phyloP scores from a whole-genome alignment of 2,329 filamentous ascomycete genomes.

The Calonectria hawksworthii region DNA sequence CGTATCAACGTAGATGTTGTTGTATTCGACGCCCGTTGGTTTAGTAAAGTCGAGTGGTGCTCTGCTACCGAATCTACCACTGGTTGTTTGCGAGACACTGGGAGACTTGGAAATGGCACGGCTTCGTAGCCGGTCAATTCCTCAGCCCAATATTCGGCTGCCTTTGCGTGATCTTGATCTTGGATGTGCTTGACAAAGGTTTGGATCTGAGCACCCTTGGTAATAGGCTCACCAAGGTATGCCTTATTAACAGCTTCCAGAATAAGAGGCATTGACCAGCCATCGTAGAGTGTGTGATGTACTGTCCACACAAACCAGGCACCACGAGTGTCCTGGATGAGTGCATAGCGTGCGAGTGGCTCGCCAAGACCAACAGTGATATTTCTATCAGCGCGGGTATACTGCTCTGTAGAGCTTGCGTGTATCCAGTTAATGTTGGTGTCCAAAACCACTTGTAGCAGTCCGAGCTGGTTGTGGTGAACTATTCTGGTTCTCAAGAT shows the following conservation, averaged over 20 bases:
- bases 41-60: neutral
- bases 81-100: neutral
- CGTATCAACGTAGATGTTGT: slow-evolving; percentile 38
- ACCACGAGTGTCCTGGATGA: slow-evolving; percentile 1
- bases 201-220: neutral
- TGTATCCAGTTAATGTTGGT: slow-evolving; percentile 49
- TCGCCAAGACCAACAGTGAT: neutral
- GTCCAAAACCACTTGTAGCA: slow-evolving; percentile 60
- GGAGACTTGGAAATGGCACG: slow-evolving; percentile 22
- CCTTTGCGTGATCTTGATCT: neutral
- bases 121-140: neutral
- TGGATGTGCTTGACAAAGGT: neutral
- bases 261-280: slow-evolving; percentile 38
- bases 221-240: slow-evolving; percentile 3
- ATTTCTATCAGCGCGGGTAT: slow-evolving; percentile 41
- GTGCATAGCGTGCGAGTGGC: slow-evolving; percentile 9
- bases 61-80: neutral
- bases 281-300: slow-evolving; percentile 48
- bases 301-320: slow-evolving; percentile 41
- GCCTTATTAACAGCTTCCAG: slow-evolving; percentile 12
- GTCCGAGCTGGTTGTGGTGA: slow-evolving; percentile 54
- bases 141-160: slow-evolving; percentile 9
- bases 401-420: slow-evolving; percentile 47
- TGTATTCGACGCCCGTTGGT: neutral
- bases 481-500: slow-evolving; percentile 63